Evolutionary conservation across 495 filamentous ascomycete species (phyloP), one percentile per base, ranked within the genome.

Genomic region (Xylaria scruposa): DNA sequence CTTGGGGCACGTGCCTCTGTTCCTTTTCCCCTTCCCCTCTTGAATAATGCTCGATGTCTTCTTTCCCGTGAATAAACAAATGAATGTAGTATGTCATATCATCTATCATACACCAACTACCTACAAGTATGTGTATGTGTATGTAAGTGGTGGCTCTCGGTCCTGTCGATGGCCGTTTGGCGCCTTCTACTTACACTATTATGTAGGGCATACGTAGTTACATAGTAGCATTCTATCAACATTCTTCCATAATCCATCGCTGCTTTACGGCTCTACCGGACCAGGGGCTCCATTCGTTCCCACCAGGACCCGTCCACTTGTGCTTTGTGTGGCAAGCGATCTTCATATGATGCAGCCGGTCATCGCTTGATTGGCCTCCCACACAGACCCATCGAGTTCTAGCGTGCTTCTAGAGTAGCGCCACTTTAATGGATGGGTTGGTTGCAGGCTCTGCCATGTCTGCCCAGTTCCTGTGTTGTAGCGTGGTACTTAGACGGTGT

Each of bases 371-470:
- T 80, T 80, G 78, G 78, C 19, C 38, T 36, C 36, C 44, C 33
- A 53, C 42, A 53, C 53, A 62, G 68, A 79, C 79, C 79, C 33
- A 58, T 42, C 47, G 61, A 62, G 66, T 81, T 81, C 79, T 81
- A 81, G 78, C 75, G 79, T 69, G 74, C 66, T 81, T 81, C 79
- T 81, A 81, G 79, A 76, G 77, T 79, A 59, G 73, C 75, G 79
- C 79, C 78, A 76, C 75, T 69, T 78, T 62, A 38, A 46, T 70
- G 70, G 71, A 61, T 51, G 3, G 40, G 38, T 33, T 73, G 42
- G 69, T 70, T 67, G 73, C 61, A 53, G 58, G 42, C 33, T 47
- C 24, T 65, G 21, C 53, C 56, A 44, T 67, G 51, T 21, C 67
- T 65, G 67, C 47, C 68, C 68, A 64, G 66, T 68, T 61, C 29